Percentiles rank a stretch among this genome's conserved stretches.
Conservation (phyloP, 495 filamentous ascomycete genomes). For the Clavariopsis aquatica region DNA sequence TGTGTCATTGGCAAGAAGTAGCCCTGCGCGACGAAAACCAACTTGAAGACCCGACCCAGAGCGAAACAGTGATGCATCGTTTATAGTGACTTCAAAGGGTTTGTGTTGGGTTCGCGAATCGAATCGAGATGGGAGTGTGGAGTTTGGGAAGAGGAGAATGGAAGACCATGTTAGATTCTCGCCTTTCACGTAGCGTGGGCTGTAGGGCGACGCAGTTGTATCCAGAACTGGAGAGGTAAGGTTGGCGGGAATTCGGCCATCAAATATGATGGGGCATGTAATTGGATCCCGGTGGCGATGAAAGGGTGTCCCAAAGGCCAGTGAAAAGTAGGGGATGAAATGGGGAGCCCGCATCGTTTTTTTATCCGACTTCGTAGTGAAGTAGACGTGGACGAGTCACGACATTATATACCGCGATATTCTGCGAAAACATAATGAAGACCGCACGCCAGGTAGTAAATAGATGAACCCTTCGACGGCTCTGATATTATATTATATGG, state of each 20-base stretch:
- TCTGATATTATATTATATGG: neutral
- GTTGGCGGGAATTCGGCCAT: constrained; percentile 23
- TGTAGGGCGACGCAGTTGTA: constrained; percentile 12
- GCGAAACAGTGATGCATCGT: constrained; percentile 21
- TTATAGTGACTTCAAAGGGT: constrained; percentile 30
- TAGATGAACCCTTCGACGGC: neutral
- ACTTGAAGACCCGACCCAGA: constrained; percentile 11
- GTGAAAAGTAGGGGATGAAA: neutral
- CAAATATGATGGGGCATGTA: constrained; percentile 31
- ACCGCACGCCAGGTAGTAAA: neutral
- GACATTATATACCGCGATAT: too few relatives aligned
- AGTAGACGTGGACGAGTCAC: too few relatives aligned
- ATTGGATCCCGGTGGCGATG: neutral
- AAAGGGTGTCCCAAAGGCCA: neutral
- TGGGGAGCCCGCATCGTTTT: neutral
- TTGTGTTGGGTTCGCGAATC: constrained; percentile 5
- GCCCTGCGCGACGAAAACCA: constrained; percentile 31
- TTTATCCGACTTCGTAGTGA: too few relatives aligned
- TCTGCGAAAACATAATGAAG: neutral
- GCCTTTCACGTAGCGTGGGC: constrained; percentile 25
- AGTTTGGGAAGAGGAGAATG: constrained; percentile 15
- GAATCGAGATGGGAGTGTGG: constrained; percentile 5
- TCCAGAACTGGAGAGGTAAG: constrained; percentile 15
- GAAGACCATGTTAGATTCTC: constrained; percentile 29
- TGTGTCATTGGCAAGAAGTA: constrained; percentile 20